A percentile compares a stretch with the other conserved stretches of the same genome.
Evolutionary conservation across 371 early-diverging fungal genomes (phyloP).

Genomic region (Umbelopsis sp.): DNA sequence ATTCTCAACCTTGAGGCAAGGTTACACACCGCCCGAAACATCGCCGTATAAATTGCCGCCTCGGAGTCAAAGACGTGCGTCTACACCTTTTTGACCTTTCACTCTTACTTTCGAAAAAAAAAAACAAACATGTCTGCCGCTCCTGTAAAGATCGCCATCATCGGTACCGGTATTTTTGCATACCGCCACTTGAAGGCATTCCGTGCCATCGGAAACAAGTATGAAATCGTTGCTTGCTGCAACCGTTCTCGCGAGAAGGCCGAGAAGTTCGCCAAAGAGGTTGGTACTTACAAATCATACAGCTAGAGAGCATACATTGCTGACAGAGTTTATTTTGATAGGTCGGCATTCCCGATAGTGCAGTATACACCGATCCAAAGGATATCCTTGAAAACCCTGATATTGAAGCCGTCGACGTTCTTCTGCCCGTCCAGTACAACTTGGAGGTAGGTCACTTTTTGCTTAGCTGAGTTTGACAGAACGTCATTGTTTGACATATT

Average conservation of each 20-base stretch:
- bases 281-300: constrained; percentile 15
- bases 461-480: constrained; percentile 6
- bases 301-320: too few species aligned
- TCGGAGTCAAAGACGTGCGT: background rate
- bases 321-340: constrained; percentile 11
- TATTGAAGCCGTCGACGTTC: constrained; percentile 43
- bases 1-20: background rate
- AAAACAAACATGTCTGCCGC: constrained; percentile 12
- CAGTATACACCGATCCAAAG: constrained; percentile 42
- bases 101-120: too few species aligned
- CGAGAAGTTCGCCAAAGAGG: constrained; percentile 48
- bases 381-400: constrained; percentile 48
- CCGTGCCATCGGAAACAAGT: constrained; percentile 44
- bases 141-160: constrained; percentile 51
- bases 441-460: constrained; percentile 30
- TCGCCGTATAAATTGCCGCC: background rate
- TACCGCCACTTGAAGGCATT: constrained; percentile 53
- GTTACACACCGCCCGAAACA: constrained; percentile 13
- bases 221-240: constrained; percentile 49
- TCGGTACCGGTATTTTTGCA: constrained; percentile 59
- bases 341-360: constrained; percentile 48
- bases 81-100: background rate
- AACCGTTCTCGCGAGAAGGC: constrained; percentile 56
- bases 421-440: constrained; percentile 49
- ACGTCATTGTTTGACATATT: constrained; percentile 4